These are phyloP conservation scores for Chaetoscypha palmicola DNA, from an alignment of 2,329 filamentous ascomycete species.

Conservation along the genomic window DNA sequence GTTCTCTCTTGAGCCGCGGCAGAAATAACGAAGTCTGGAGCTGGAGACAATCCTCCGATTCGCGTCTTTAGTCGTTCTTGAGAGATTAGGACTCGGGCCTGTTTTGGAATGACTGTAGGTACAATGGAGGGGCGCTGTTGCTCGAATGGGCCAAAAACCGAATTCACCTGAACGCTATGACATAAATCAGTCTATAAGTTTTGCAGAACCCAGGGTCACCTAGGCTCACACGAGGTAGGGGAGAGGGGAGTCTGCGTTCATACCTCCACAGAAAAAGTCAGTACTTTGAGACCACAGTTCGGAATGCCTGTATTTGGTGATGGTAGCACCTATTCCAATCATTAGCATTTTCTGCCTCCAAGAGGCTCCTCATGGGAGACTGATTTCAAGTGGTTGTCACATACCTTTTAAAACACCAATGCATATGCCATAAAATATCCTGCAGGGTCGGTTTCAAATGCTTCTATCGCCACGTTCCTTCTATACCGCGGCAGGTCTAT, in stretches of 20 bases:
- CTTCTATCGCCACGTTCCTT: slow-evolving; percentile 10
- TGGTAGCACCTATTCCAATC: not conserved
- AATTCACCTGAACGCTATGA: slow-evolving; percentile 17
- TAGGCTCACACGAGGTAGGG: slow-evolving; percentile 7
- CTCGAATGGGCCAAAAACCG: slow-evolving; percentile 10
- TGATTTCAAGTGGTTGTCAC: too few relatives aligned
- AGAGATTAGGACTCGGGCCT: slow-evolving; percentile 10
- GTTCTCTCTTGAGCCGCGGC: too few relatives aligned
- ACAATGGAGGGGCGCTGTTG: slow-evolving; percentile 10
- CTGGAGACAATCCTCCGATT: too few relatives aligned
- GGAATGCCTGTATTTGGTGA: not conserved
- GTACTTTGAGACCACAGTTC: not conserved
- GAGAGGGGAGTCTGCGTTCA: slow-evolving; percentile 6
- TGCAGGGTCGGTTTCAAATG: slow-evolving; percentile 12
- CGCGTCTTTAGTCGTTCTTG: too few relatives aligned
- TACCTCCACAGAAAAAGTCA: slow-evolving; percentile 3
- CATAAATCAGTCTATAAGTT: slow-evolving; percentile 21
- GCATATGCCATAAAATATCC: slow-evolving; percentile 17
- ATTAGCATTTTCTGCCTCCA: not conserved
- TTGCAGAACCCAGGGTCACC: slow-evolving; percentile 13
- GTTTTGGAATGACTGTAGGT: slow-evolving; percentile 13
- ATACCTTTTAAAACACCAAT: slow-evolving; percentile 15
- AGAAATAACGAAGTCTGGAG: too few relatives aligned
- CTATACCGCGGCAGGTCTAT: too few relatives aligned
- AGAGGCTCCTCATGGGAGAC: too few relatives aligned